phyloP scores from a whole-genome alignment of 257 asterid species.

The Nemophila menziesii region DNA sequence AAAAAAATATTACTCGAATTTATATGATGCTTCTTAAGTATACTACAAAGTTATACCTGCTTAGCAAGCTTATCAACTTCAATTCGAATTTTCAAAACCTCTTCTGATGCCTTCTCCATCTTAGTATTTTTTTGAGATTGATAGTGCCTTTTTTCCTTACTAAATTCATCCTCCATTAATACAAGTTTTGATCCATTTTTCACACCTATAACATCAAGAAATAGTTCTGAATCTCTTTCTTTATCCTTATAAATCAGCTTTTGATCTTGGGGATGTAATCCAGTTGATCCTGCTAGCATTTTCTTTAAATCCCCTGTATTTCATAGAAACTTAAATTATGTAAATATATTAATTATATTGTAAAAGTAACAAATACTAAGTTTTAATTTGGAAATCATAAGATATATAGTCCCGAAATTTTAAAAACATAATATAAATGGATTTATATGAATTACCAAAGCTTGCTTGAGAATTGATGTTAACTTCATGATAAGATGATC shows the following conservation, averaged over 20 bases:
- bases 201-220: slow-evolving; percentile 65
- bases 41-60: slow-evolving; percentile 6
- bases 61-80: slow-evolving; percentile 72
- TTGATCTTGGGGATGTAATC: slow-evolving; percentile 57
- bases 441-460: slow-evolving; percentile 45
- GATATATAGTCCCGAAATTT: no score
- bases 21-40: no score
- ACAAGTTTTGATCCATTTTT: slow-evolving; percentile 58
- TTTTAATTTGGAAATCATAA: no score
- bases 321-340: slow-evolving; percentile 5
- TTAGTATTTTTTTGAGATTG: slow-evolving; percentile 43
- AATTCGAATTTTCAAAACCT: slow-evolving; percentile 44
- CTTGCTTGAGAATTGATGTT: slow-evolving; percentile 62
- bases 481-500: slow-evolving; percentile 51
- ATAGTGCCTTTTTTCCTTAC: slow-evolving; percentile 35
- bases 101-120: slow-evolving; percentile 54
- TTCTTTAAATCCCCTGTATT: slow-evolving; percentile 73
- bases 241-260: slow-evolving; percentile 52
- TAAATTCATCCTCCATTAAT: slow-evolving; percentile 55
- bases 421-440: not conserved
- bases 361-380: no score
- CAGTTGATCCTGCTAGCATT: slow-evolving; percentile 51
- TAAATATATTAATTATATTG: no score
- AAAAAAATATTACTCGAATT: no score
- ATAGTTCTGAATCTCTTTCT: slow-evolving; percentile 61